These are phyloP conservation scores for Mortierella hygrophila DNA, from an alignment of 192 early-diverging fungal species.

Conservation along the genomic window DNA sequence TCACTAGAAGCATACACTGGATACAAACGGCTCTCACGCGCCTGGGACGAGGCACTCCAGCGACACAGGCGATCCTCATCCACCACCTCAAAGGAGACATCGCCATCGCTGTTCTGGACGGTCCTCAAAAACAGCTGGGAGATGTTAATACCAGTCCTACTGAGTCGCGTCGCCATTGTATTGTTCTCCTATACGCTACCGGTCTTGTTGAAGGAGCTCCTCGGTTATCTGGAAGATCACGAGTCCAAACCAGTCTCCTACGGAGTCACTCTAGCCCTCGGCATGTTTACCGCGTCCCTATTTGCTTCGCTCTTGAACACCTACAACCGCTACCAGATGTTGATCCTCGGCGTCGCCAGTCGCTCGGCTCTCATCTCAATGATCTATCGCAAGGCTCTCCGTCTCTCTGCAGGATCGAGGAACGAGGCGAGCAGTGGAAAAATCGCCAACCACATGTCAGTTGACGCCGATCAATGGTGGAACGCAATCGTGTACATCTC, in stretches of 20 bases:
- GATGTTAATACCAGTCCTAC: conserved; percentile 18
- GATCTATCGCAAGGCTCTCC: conserved; percentile 70
- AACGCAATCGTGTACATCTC: conserved; percentile 23
- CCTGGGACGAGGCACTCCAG: conserved; percentile 9
- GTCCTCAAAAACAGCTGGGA: not conserved
- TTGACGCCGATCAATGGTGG: conserved; percentile 45
- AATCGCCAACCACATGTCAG: conserved; percentile 51
- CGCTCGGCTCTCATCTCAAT: conserved; percentile 64
- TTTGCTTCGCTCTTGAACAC: conserved; percentile 56
- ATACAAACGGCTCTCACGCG: not conserved
- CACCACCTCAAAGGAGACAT: not conserved
- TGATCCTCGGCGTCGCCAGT: conserved; percentile 57
- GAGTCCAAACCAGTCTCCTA: conserved; percentile 57
- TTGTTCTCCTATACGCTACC: conserved; percentile 25
- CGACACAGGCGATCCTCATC: not conserved
- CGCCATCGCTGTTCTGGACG: conserved; percentile 26
- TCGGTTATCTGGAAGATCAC: conserved; percentile 31
- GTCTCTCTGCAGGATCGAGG: conserved; percentile 59
- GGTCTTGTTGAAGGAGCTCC: conserved; percentile 11
- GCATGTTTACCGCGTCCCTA: conserved; percentile 60
- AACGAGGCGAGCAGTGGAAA: conserved; percentile 40
- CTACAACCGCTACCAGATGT: conserved; percentile 62
- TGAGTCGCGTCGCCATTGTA: conserved; percentile 28
- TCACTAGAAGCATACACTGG: not conserved
- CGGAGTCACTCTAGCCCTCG: conserved; percentile 56